Conservation (phyloP, 495 filamentous ascomycete species). For the Penicillium atrosanguineum region DNA sequence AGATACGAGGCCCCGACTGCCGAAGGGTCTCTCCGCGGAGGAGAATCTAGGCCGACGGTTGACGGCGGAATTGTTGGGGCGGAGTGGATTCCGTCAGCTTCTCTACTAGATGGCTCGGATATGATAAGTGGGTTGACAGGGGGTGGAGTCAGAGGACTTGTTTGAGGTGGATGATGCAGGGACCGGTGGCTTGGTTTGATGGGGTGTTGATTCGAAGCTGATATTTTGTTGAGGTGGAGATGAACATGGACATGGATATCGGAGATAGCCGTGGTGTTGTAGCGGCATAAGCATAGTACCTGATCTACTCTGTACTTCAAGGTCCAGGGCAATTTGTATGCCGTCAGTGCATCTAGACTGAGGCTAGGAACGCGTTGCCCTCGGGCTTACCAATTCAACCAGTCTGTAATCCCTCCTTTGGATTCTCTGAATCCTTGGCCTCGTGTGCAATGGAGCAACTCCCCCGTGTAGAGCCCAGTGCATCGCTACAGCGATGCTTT, state of each 20-base stretch:
- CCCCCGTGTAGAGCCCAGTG: background rate
- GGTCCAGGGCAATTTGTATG: conserved; percentile 8
- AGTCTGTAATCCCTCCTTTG: background rate
- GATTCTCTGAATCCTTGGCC: background rate
- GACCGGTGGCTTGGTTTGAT: background rate
- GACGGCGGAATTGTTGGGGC: background rate
- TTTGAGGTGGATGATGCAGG: background rate
- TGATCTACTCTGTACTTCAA: conserved; percentile 9
- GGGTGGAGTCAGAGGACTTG: background rate
- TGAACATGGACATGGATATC: background rate
- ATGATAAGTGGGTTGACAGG: background rate
- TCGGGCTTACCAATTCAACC: background rate
- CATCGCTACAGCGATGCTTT: background rate
- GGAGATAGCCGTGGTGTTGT: conserved; percentile 8
- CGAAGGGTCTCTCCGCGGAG: conserved; percentile 12
- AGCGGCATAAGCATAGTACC: background rate
- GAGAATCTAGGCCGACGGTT: background rate
- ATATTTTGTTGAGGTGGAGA: background rate
- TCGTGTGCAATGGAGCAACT: background rate
- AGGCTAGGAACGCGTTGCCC: background rate
- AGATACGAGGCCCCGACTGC: background rate
- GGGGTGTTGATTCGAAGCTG: background rate
- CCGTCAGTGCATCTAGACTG: background rate
- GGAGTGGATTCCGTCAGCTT: background rate
- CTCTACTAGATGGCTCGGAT: too few relatives aligned